A percentile compares a stretch with the other conserved stretches of the same genome.
These are phyloP conservation scores for Sugiyamaella valdiviana DNA, from an alignment of 805 yeast species.

Conservation along the genomic window DNA sequence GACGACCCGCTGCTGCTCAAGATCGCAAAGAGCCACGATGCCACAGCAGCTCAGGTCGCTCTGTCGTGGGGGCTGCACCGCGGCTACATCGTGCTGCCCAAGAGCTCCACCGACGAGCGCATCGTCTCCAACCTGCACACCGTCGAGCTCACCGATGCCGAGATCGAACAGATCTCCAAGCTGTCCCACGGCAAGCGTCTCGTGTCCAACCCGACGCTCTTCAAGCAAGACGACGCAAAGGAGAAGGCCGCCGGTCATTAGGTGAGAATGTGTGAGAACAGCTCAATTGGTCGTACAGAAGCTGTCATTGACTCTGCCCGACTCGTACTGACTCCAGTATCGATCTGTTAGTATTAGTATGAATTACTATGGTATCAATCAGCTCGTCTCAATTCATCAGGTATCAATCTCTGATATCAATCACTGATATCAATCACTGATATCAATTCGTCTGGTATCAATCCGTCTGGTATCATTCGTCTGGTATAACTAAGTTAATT, in stretches of 20 bases:
- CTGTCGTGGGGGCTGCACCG: slow-evolving; percentile 57
- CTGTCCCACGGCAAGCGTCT: slow-evolving; percentile 17
- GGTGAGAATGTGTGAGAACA: background rate
- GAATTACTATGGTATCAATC: too few relatives aligned
- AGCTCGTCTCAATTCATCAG: too few relatives aligned
- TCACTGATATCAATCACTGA: too few relatives aligned
- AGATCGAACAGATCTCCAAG: slow-evolving; percentile 31
- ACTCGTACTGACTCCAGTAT: too few relatives aligned
- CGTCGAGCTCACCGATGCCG: slow-evolving; percentile 38
- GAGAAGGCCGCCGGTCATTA: background rate
- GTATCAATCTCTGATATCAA: too few relatives aligned
- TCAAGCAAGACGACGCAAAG: slow-evolving; percentile 2
- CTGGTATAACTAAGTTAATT: too few relatives aligned
- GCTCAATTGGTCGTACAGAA: background rate
- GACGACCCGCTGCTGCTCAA: slow-evolving; percentile 43
- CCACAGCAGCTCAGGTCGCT: slow-evolving; percentile 49
- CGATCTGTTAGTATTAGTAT: too few relatives aligned
- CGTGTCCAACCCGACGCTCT: slow-evolving; percentile 1
- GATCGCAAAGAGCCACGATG: slow-evolving; percentile 52
- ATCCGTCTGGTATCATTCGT: too few relatives aligned
- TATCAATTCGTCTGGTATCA: too few relatives aligned
- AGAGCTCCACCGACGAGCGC: slow-evolving; percentile 64
- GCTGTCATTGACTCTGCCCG: too few relatives aligned
- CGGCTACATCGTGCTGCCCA: slow-evolving; percentile 58
- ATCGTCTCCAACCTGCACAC: slow-evolving; percentile 38